Percentiles rank a stretch among this genome's conserved stretches.
Evolutionary conservation across 2,329 filamentous ascomycete genomes (phyloP).

Genomic region (Colletotrichum tofieldiae): DNA sequence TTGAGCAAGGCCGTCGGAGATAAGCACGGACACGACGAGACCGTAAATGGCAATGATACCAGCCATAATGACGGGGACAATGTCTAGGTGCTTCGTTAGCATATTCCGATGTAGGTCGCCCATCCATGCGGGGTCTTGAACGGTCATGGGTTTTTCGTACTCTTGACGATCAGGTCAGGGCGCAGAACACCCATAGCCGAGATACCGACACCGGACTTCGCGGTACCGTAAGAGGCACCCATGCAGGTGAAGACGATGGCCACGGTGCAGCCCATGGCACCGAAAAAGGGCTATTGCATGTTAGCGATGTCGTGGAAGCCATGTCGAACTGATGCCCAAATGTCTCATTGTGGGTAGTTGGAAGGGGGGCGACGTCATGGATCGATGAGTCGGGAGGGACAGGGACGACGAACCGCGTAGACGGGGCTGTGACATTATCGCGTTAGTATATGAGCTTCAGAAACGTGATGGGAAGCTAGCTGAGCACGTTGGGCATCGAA

Average conservation of each 20-base stretch:
- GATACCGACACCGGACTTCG: slow-evolving; percentile 99
- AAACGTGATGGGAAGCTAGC: slow-evolving; percentile 19
- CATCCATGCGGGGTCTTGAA: background rate
- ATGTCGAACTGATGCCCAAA: slow-evolving; percentile 27
- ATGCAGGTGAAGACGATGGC: slow-evolving; percentile 98
- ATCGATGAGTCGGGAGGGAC: slow-evolving; percentile 40
- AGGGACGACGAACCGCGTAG: slow-evolving; percentile 89
- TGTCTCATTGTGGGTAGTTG: slow-evolving; percentile 37
- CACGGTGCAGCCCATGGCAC: slow-evolving; percentile 97
- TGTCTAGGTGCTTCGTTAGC: slow-evolving; percentile 74
- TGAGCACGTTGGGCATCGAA: slow-evolving; percentile 7
- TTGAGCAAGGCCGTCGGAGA: slow-evolving; percentile 85
- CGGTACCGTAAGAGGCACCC: slow-evolving; percentile 97
- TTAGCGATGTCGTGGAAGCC: slow-evolving; percentile 51
- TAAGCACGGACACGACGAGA: slow-evolving; percentile 88
- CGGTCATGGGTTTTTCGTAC: slow-evolving; percentile 69
- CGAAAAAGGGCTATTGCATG: slow-evolving; percentile 84
- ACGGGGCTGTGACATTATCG: slow-evolving; percentile 78
- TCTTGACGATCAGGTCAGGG: slow-evolving; percentile 99
- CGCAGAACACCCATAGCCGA: slow-evolving; percentile 98
- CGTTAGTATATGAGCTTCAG: slow-evolving; percentile 46
- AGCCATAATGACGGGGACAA: slow-evolving; percentile 99
- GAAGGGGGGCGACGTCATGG: slow-evolving; percentile 44
- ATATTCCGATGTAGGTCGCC: slow-evolving; percentile 19
- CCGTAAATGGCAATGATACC: slow-evolving; percentile 99